Base-by-base conservation (phyloP, 164 flowering plant species). In the Euptelea pleiosperma region DNA sequence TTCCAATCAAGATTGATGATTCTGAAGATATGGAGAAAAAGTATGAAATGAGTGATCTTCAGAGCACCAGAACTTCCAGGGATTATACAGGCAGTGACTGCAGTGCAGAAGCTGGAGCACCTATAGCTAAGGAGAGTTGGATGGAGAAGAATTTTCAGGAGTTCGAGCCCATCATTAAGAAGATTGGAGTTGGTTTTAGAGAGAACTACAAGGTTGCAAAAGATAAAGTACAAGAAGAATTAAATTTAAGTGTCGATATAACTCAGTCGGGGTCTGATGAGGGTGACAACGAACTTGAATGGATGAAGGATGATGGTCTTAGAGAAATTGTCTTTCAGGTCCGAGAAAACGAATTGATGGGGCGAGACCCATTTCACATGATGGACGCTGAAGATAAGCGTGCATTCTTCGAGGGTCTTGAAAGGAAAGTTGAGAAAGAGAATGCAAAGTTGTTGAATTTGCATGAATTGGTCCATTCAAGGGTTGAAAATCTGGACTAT, bases 271-370 rank as follows among this genome's bases (percentile, higher is more conserved):
- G 64, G 19, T 54, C 50, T 54, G 30, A 52, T 57, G 73, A 61
- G 44, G 79, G 70, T 70, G 77, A 75, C 10, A 48, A 55, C 36
- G 96, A 85, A 69, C 77, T 85, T 66, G 91, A 84, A 24, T 89
- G 98, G 98, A 89, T 92, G 91, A 75, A 81, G 69, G 91, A 92
- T 75, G 87, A 82, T 56, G 62, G 51, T 49, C 95, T 92, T 29
- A 69, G 81, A 60, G 86, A 87, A 45, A 89, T 92, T 68, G 98
- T 92, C 30, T 87, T 86, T 54, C 75, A 73, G 68, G 98, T 92
- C 34, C 75, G 88, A 61, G 96, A 92, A 57, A 89, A 89, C 69
- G 98, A 92, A 69, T 69, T 91, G 67, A 73, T 87, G 1, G 96
- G 95, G 8, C 70, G 78, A 16, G 95, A 85, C 56, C 98, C 98